Evolutionary conservation across 129 eudicot genomes (phyloP).

Genomic region (Flaveria brownii): DNA sequence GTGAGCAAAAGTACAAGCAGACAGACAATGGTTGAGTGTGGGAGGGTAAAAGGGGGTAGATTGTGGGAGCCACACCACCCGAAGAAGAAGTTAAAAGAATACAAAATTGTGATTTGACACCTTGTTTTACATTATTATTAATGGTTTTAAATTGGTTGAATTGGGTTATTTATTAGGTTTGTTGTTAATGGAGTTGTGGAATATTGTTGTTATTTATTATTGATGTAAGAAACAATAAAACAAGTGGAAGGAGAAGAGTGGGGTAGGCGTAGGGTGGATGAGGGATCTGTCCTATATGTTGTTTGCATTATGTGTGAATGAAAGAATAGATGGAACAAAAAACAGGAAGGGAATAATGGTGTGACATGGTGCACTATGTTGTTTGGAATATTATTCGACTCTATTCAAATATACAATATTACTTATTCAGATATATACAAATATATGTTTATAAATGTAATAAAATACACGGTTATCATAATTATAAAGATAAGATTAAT

Average conservation of each 20-base stretch:
- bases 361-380: slow-evolving; percentile 7
- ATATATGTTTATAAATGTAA: no score
- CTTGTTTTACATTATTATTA: background rate
- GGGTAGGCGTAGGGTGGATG: background rate
- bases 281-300: slow-evolving; percentile 33
- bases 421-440: background rate
- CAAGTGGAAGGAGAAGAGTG: background rate
- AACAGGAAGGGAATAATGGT: slow-evolving; percentile 37
- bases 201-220: background rate
- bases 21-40: slow-evolving; percentile 20
- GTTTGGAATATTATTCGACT: slow-evolving; percentile 33
- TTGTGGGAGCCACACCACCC: background rate
- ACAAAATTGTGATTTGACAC: background rate
- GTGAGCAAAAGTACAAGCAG: slow-evolving; percentile 25
- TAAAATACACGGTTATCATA: no score
- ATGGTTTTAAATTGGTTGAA: background rate
- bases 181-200: background rate
- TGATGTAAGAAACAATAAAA: background rate
- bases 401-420: slow-evolving; percentile 14
- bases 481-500: no score
- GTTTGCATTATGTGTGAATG: slow-evolving; percentile 36
- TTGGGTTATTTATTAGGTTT: background rate
- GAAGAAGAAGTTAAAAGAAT: background rate
- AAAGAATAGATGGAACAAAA: slow-evolving; percentile 34
- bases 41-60: background rate